Base-by-base conservation (phyloP, 768 basidiomycete species). In the Agrocybe pediades region DNA sequence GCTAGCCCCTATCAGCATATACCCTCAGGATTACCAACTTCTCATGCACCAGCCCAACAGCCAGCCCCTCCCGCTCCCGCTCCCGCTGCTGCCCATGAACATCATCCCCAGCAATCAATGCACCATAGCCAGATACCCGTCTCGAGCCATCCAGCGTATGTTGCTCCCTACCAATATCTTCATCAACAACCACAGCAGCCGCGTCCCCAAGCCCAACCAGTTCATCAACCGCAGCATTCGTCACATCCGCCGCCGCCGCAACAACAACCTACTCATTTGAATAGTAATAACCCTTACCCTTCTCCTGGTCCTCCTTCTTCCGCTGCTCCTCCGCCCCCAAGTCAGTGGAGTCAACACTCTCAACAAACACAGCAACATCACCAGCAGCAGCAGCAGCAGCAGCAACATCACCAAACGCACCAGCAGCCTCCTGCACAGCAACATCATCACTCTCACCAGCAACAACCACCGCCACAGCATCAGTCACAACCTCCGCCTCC, bases 11-110 rank as follows among this genome's bases (percentile, higher is more conserved):
- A 71, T 52, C 68, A 68, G 54, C 69, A 71, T 57, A 64, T 71
- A 42, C 61, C 58, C 23, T 53, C 59, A 15, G 55, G 55, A 24
- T 46, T 67, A 20, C 52, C 63, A 27, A 59, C 52, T 2, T 66
- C 62, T 27, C 62, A 69, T 15, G 52, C 69, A 17, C 65, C 69
- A 6, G 53, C 64, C 39, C 46, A 65, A 30, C 70, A 71, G 45
- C 64, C 65, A 19, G 60, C 59, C 16, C 66, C 64, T 6, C 61
- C 65, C 27, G 50, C 57, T 30, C 61, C 60, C 5, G 62, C 64
- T n/a, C 60, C 64, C 24, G 65, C 70, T 6, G 66, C 71, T n/a
- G 56, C 74, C n/a, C 72, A 77, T 47, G 77, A 81, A 47, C 76
- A 77, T 40, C 29, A 36, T 11, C 33, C 13, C 13, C 33, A 36